A percentile compares a stretch with the other conserved stretches of the same genome.
These are phyloP conservation scores for Larix sibirica DNA, from an alignment of 83 land plant species.

Conservation along the genomic window DNA sequence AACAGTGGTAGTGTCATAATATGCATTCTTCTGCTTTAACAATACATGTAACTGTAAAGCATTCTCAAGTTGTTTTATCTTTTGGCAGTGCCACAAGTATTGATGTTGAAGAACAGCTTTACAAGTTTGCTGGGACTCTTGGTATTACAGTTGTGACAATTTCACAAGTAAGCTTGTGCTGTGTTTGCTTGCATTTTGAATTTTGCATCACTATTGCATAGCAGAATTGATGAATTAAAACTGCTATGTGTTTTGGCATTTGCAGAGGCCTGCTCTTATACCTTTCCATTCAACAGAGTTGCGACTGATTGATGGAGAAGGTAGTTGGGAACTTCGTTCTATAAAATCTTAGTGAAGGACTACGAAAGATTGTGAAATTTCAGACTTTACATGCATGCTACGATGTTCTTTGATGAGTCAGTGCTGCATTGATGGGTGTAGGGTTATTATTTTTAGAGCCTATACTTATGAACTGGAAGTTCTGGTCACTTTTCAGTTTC, in stretches of 20 bases:
- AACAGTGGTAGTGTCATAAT: neutral
- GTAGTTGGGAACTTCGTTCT: conserved; percentile 90
- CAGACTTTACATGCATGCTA: neutral
- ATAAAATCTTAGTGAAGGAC: conserved; percentile 43
- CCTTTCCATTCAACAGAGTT: conserved; percentile 89
- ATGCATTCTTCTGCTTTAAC: neutral
- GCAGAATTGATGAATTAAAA: neutral
- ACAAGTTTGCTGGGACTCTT: conserved; percentile 74
- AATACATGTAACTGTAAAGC: neutral
- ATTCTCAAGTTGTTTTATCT: conserved; percentile 1
- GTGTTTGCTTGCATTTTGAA: neutral
- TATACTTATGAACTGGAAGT: neutral
- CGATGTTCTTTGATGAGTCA: neutral
- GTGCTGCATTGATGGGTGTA: neutral
- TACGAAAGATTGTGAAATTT: neutral
- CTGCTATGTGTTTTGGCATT: conserved; percentile 4
- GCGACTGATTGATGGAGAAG: conserved; percentile 93
- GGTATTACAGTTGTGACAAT: conserved; percentile 94
- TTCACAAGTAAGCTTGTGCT: conserved; percentile 66
- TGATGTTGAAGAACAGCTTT: conserved; percentile 97
- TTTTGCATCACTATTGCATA: neutral
- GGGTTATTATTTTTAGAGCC: neutral
- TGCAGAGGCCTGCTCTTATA: conserved; percentile 92
- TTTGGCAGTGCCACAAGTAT: conserved; percentile 94
- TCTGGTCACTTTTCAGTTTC: neutral